Conservation (phyloP, 2,329 filamentous ascomycete species). For the Rugonectria rugulosa region DNA sequence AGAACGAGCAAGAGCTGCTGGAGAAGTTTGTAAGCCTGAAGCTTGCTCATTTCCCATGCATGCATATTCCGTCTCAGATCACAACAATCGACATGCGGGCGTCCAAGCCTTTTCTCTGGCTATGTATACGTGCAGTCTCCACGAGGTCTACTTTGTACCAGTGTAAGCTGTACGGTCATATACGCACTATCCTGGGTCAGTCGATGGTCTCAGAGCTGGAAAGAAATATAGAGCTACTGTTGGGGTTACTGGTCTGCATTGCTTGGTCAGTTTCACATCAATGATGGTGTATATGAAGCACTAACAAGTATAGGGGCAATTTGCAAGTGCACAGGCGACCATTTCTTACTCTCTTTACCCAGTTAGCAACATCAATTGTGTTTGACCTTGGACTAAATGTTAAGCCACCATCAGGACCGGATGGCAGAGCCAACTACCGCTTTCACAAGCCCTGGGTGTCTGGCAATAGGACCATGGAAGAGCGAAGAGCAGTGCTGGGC, state of each 20-base stretch:
- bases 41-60: not conserved
- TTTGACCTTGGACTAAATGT: not conserved
- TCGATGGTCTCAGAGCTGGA: constrained; percentile 4
- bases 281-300: not conserved
- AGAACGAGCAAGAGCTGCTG: not conserved
- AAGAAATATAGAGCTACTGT: not conserved
- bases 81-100: not conserved
- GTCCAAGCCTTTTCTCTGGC: constrained; percentile 1
- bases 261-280: not conserved
- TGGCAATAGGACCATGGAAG: not conserved
- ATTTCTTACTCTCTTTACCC: not conserved
- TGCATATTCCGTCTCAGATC: not conserved
- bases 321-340: not conserved
- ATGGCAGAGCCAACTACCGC: not conserved
- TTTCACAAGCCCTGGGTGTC: not conserved
- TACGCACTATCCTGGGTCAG: not conserved
- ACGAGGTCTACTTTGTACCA: not conserved
- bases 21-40: not conserved
- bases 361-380: not conserved
- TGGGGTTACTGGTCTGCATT: constrained; percentile 4
- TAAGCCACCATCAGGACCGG: not conserved
- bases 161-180: not conserved
- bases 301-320: not conserved
- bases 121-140: constrained; percentile 1
- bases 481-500: not conserved